Conservation (phyloP, 148 eudicot genomes). For the Polygonum aviculare region DNA sequence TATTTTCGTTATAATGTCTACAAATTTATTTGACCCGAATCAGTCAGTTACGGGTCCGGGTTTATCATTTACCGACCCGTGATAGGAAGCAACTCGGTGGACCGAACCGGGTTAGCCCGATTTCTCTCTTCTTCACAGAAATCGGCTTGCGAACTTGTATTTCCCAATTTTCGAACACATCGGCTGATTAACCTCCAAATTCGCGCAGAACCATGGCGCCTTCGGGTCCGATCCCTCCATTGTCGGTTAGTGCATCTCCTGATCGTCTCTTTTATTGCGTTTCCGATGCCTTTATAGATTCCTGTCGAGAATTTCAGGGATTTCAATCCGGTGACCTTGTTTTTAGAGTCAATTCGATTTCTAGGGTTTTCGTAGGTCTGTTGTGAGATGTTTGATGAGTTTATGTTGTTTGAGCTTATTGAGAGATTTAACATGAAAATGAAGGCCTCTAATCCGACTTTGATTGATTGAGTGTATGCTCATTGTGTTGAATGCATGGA, state of each 20-base stretch:
- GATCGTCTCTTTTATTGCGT: conserved; percentile 3
- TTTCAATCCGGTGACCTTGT: neutral
- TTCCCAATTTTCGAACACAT: neutral
- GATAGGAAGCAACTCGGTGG: neutral
- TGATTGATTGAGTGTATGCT: neutral
- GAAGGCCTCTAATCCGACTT: neutral
- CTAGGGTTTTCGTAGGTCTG: neutral
- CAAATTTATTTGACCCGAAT: too few relatives aligned
- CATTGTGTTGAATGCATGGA: neutral
- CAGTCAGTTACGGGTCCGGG: too few relatives aligned
- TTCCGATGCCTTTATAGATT: neutral
- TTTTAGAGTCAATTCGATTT: neutral
- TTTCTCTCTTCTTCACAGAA: neutral
- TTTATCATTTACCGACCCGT: too few relatives aligned
- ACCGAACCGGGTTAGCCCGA: neutral
- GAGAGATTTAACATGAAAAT: neutral
- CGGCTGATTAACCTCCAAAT: neutral
- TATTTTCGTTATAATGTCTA: too few relatives aligned
- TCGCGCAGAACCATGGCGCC: neutral
- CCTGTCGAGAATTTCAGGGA: neutral
- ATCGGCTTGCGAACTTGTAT: neutral
- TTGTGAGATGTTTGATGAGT: neutral
- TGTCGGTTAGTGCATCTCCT: conserved; percentile 3
- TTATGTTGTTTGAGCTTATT: neutral
- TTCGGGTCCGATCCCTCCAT: conserved; percentile 9